Conservation (phyloP, 164 flowering plant genomes). For the Litsea cubeba region DNA sequence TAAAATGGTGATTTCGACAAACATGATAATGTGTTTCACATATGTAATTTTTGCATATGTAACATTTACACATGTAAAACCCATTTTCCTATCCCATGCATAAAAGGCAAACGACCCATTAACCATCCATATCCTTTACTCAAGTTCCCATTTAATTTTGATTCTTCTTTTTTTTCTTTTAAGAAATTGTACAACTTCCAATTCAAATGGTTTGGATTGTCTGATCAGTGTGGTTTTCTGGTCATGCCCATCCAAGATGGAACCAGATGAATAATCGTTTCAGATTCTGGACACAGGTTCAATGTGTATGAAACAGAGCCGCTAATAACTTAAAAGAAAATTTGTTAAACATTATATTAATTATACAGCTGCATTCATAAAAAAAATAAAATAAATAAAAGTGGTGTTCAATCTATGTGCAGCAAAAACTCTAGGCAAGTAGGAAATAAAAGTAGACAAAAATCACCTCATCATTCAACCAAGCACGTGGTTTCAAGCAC, state of each 20-base stretch:
- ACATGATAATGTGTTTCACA: too few relatives aligned
- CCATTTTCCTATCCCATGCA: too few relatives aligned
- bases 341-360: background rate
- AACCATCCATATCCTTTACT: background rate
- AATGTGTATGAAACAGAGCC: background rate
- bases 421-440: background rate
- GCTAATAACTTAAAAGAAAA: background rate
- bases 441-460: background rate
- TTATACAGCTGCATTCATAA: background rate
- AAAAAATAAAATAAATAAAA: too few relatives aligned
- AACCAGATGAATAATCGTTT: background rate
- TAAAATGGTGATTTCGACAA: too few relatives aligned
- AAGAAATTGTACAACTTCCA: background rate
- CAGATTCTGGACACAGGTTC: background rate
- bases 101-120: too few relatives aligned
- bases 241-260: background rate
- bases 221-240: background rate
- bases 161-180: too few relatives aligned
- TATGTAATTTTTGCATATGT: too few relatives aligned
- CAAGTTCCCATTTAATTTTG: background rate
- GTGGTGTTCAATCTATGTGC: background rate
- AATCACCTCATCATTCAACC: slow-evolving; percentile 97
- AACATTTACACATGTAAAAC: too few relatives aligned
- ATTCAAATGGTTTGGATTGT: background rate
- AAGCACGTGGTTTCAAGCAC: slow-evolving; percentile 71